phyloP scores from a whole-genome alignment of 306 rosid genomes.

The Elaeagnus macrophylla region DNA sequence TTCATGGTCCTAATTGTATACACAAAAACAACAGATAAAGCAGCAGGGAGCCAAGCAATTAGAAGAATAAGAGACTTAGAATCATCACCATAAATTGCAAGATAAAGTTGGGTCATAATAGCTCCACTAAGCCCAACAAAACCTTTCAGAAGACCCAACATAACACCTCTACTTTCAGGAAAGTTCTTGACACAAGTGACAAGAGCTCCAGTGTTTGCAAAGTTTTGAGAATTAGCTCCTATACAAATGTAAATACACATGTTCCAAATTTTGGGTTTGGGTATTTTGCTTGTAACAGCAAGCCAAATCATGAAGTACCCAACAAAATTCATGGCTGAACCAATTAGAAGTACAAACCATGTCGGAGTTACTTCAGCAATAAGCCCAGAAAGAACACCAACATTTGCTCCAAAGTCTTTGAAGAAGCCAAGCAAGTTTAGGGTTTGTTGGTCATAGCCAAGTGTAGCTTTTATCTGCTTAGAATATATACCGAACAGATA shows the following conservation, averaged over 20 bases:
- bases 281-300: constrained; percentile 27
- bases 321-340: constrained; percentile 36
- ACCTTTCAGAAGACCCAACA: constrained; percentile 46
- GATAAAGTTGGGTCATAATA: constrained; percentile 33
- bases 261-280: constrained; percentile 40
- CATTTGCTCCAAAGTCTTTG: constrained; percentile 45
- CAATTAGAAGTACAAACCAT: constrained; percentile 43
- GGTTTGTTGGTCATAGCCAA: constrained; percentile 40
- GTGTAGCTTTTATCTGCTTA: constrained; percentile 30
- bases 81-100: constrained; percentile 40
- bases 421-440: constrained; percentile 34
- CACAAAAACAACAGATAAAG: constrained; percentile 29
- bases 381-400: constrained; percentile 37
- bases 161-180: constrained; percentile 45
- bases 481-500: constrained; percentile 43
- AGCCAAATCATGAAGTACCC: constrained; percentile 51
- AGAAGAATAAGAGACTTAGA: constrained; percentile 37
- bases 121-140: constrained; percentile 53
- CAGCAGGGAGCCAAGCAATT: constrained; percentile 47
- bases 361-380: constrained; percentile 42
- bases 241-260: constrained; percentile 42
- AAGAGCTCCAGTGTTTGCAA: constrained; percentile 41
- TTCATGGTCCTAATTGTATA: constrained; percentile 29
- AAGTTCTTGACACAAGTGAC: constrained; percentile 40
- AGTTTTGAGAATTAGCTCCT: constrained; percentile 45